Conservation (phyloP, 2,329 filamentous ascomycete genomes). For the Hymenoscyphus linearis region DNA sequence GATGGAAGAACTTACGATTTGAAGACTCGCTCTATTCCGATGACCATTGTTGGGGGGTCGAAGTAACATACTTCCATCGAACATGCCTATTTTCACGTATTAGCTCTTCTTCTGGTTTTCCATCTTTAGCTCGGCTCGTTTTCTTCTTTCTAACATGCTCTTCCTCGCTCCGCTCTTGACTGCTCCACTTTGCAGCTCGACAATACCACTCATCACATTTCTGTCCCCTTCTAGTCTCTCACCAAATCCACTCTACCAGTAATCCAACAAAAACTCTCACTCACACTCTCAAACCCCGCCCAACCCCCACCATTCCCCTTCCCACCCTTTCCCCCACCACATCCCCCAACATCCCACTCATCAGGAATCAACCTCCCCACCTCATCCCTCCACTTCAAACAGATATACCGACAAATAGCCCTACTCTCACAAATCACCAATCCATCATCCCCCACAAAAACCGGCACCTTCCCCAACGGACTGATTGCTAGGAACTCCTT, state of each 20-base stretch:
- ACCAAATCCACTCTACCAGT: neutral
- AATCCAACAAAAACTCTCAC: neutral
- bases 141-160: too few species aligned
- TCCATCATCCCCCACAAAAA: slow-evolving; percentile 32
- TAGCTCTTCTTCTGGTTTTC: neutral
- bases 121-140: neutral
- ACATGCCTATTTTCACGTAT: slow-evolving; percentile 12
- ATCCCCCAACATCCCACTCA: slow-evolving; percentile 14
- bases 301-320: neutral
- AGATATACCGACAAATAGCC: slow-evolving; percentile 31
- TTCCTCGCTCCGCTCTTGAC: too few species aligned
- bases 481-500: slow-evolving; percentile 26
- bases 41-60: slow-evolving; percentile 9
- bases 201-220: too few species aligned
- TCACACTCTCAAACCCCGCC: neutral
- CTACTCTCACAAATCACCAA: slow-evolving; percentile 32
- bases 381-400: slow-evolving; percentile 30
- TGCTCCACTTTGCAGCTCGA: too few species aligned
- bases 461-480: slow-evolving; percentile 35
- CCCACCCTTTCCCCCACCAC: neutral
- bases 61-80: slow-evolving; percentile 29
- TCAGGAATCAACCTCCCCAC: slow-evolving; percentile 25
- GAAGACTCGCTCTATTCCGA: slow-evolving; percentile 22
- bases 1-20: slow-evolving; percentile 16
- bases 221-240: neutral